Evolutionary conservation across 345 rosid genomes (phyloP), one percentile per base, ranked within the genome.

Genomic region (Pugionium cornutum): DNA sequence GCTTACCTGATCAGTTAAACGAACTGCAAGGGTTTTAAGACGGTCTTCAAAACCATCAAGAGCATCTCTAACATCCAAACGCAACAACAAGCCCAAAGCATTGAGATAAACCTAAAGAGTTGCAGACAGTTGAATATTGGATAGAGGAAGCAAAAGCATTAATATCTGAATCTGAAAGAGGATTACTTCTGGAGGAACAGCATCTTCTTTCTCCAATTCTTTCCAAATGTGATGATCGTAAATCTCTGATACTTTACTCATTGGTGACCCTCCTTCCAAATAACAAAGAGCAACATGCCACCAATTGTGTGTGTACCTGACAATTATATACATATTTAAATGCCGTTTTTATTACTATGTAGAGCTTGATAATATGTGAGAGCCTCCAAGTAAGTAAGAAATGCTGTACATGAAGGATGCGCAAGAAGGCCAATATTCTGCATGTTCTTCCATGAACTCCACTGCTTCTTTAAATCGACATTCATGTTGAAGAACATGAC

Each of bases 281-380:
- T 85, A 92, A 81, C 97, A 92, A 48, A 92, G 88, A 37, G 97
- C 92, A 53, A 88, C 79, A 53, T 89, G 98, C 98, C 98, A 92
- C 98, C 98, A 92, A 73, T 92, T 86, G 80, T 92, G 97, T 31
- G 97, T 92, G 48, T 78, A 75, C 89, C 98, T 92, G 54, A 39
- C 31, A 29, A 43, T 54, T 54, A 10, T 45, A 46, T 41, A 27
- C 34, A 9, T 11, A 32, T 47, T 9, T 50, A 35, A 52, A 35
- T 51, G 52, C 47, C 7, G 18, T 18, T 18, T 18, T 18, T 18
- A 18, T 18, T 18, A 18, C 18, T 18, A 60, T 30, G 52, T 37
- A 52, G 6, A 42, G 43, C 18, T 53, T 30, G 9, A 56, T 46
- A 64, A 6, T 35, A 51, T n/a, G 46, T 48, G 56, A 44, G 50